phyloP scores from a whole-genome alignment of 1,139 yeast genomes.

The Debaryomyces coudertii region DNA sequence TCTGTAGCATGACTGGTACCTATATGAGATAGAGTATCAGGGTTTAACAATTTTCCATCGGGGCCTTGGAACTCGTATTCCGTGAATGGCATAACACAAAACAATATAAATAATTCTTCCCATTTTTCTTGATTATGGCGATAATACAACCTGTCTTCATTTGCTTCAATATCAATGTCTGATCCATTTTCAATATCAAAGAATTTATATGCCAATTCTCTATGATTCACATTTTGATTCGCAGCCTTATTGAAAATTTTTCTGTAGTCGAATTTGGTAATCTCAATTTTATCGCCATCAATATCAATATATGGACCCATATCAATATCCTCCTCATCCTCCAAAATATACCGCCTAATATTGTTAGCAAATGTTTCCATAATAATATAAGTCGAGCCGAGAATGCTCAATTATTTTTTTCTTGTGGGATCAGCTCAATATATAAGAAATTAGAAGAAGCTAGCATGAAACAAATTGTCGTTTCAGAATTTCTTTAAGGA shows the following conservation, averaged over 20 bases:
- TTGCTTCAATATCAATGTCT: not conserved
- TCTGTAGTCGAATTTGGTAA: constrained; percentile 4
- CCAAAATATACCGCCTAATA: constrained; percentile 1
- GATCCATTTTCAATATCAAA: not conserved
- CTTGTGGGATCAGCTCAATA: not conserved
- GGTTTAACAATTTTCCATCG: constrained; percentile 3
- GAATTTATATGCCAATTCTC: not conserved
- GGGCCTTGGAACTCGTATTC: constrained; percentile 5
- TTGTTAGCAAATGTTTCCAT: constrained; percentile 3
- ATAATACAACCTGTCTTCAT: not conserved
- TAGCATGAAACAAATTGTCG: not conserved
- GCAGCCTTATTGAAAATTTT: not conserved
- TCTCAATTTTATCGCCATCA: not conserved
- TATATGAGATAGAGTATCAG: constrained; percentile 1
- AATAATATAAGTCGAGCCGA: not conserved
- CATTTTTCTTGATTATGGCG: not conserved
- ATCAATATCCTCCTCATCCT: not conserved
- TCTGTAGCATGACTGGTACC: not conserved
- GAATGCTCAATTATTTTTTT: not conserved
- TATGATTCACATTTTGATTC: not conserved
- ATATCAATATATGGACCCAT: not conserved
- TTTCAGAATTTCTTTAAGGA: not conserved
- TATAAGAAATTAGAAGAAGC: not conserved
- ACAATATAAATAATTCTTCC: constrained; percentile 6
- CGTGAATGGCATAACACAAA: constrained; percentile 7